A percentile compares a stretch with the other conserved stretches of the same genome.
Evolutionary conservation across 345 rosid genomes (phyloP).

Genomic region (Heritiera fomes): DNA sequence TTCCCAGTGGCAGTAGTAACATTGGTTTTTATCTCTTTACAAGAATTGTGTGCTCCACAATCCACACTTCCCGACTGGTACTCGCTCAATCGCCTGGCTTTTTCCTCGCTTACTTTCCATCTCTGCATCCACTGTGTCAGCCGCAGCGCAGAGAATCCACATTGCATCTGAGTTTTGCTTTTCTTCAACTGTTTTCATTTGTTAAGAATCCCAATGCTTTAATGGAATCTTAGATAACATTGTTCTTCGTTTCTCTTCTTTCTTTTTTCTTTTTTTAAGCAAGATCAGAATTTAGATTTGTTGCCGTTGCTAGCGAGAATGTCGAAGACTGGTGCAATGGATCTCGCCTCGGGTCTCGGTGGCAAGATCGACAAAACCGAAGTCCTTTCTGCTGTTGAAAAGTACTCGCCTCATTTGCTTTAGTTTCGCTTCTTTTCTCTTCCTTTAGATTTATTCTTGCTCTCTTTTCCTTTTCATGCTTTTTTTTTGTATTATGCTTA

Average conservation of each 20-base stretch:
- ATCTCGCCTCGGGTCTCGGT: slow-evolving; percentile 89
- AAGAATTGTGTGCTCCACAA: no score
- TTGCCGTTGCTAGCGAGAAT: slow-evolving; percentile 22
- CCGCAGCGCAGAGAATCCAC: neutral
- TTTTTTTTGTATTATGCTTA: no score
- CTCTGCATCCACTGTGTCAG: neutral
- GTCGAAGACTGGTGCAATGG: slow-evolving; percentile 68
- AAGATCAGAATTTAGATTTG: neutral
- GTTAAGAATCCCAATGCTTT: neutral
- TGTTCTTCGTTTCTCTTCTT: neutral
- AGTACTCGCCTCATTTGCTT: slow-evolving; percentile 34
- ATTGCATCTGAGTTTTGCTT: neutral
- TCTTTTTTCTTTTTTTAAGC: no score
- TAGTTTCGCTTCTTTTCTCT: neutral
- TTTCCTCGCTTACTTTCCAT: neutral
- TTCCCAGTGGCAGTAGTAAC: no score
- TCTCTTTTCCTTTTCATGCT: neutral
- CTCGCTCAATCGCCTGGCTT: neutral
- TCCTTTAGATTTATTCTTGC: neutral
- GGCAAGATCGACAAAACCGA: slow-evolving; percentile 77
- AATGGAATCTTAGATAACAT: neutral
- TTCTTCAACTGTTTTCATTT: neutral
- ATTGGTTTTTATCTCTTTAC: no score
- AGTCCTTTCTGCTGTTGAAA: slow-evolving; percentile 86
- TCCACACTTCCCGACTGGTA: neutral